phyloP scores from a whole-genome alignment of 345 rosid genomes.

The Nephelium lappaceum region DNA sequence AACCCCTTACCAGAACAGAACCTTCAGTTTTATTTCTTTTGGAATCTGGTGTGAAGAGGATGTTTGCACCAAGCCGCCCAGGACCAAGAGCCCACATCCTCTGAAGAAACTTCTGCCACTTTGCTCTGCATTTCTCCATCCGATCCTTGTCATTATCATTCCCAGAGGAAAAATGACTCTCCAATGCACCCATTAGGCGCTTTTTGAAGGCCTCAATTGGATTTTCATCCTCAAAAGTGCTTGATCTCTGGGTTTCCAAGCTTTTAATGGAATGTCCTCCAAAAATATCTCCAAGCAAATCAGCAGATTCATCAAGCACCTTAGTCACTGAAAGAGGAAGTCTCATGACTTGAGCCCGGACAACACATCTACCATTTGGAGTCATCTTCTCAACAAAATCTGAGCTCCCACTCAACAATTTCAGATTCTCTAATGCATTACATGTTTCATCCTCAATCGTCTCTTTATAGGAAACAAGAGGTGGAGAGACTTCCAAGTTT shows the following conservation, averaged over 20 bases:
- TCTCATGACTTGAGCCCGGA: conserved; percentile 79
- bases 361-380: conserved; percentile 71
- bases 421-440: conserved; percentile 65
- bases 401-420: conserved; percentile 46
- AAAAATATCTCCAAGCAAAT: conserved; percentile 66
- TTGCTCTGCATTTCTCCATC: conserved; percentile 56
- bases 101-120: conserved; percentile 69
- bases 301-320: conserved; percentile 81
- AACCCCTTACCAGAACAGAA: conserved; percentile 60
- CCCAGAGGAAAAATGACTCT: conserved; percentile 45
- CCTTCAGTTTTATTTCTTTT: conserved; percentile 36
- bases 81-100: conserved; percentile 97
- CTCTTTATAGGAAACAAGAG: conserved; percentile 90
- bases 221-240: conserved; percentile 43
- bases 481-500: conserved; percentile 79
- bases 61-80: conserved; percentile 86
- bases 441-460: conserved; percentile 73
- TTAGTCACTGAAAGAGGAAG: conserved; percentile 75
- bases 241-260: conserved; percentile 45
- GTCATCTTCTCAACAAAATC: conserved; percentile 79
- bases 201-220: conserved; percentile 59
- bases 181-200: conserved; percentile 56
- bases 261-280: conserved; percentile 57
- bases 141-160: conserved; percentile 61
- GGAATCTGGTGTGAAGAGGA: conserved; percentile 76